Base-by-base conservation (phyloP, 352 stramenopile genomes). In the Thraustochytrium sp. region DNA sequence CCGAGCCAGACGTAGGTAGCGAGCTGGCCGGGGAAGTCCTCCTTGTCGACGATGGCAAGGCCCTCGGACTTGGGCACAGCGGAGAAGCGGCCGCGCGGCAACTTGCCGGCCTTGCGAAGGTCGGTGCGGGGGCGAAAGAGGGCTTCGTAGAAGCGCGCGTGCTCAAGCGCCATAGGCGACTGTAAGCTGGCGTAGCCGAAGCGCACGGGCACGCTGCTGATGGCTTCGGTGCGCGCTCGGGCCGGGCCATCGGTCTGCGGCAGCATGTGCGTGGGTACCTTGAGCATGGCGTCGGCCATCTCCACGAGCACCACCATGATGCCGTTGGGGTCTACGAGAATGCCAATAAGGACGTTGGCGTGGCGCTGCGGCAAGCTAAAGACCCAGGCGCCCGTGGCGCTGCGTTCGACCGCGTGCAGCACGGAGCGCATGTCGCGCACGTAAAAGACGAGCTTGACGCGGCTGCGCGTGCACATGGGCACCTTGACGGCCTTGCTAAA, bases 251-350 rank as follows among this genome's bases (percentile, higher is more conserved):
- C 48, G n/a, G n/a, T 23, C n/a, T 55, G 26, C 21, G 36, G 8
- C 5, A 80, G 4, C 11, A 55, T 37, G 16, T 80, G 31, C 5
- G 68, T 3, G 9, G 48, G 68, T 13, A 80, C 53, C 38, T 80
- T 80, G n/a, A 51, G 68, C 46, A 80, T 18, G 36, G 34, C n/a
- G 11, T 80, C 49, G 34, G 68, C 4, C 68, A 80, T 80, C 26
- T 80, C 68, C 4, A 80, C 68, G n/a, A 80, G 68, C 51, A 75
- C 31, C 23, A 80, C 26, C 23, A 80, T 26, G 26, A 80, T 63
- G 13, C 68, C 68, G 38, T 80, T 80, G 5, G 68, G 68, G 68
- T 80, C 68, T 18, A 80, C 68, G 23, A 80, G 18, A 11, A 80
- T 38, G 21, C 44, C 68, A 48, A 80, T 80, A 31, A 80, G 26